Evolutionary conservation across 2,329 filamentous ascomycete species (phyloP), one percentile per base, ranked within the genome.

Genomic region (Drechslerella coelobrocha): DNA sequence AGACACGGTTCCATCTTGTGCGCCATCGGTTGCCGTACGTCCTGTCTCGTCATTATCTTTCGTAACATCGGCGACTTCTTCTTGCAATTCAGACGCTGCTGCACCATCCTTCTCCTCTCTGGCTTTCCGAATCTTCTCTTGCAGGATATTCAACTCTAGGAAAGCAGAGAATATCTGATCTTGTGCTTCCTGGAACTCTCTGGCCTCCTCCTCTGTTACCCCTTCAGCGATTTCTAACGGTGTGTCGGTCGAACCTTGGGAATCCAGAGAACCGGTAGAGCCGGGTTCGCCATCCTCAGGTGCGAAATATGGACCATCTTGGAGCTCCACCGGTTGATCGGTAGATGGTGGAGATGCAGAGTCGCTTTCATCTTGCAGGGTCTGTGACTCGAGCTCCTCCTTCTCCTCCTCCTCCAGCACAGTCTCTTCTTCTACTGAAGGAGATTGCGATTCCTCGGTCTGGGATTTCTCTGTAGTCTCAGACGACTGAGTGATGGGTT

Each of bases 121-220:
- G n/a, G 53, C 52, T 27, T 71, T 26, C 51, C 59, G 53, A 24
- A 71, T 53, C 39, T 71, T 57, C 23, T 71, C 66, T 51, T 71
- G 66, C 10, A 71, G 24, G 14, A 37, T 19, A 19, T 55, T 63
- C 1, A 71, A 41, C 34, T 71, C 66, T 29, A 71, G 34, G 26
- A 71, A 71, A 5, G 66, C 66, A 26, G 66, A 53, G 31, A 72
- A 72, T 54, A 72, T 72, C 3, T 72, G 41, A 37, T 72, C 68
- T 24, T 72, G 68, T 24, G 68, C 60, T 50, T 55, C 34, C 27
- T 72, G 68, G 27, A 72, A 72, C 24, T 72, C 68, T 21, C 63
- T 61, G 7, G 29, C 61, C 26, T 72, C 68, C 39, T 72, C 68
- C 39, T 72, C 61, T 27, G 68, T 66, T 3, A 72, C 24, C 34